Base-by-base conservation (phyloP, 1,284 basidiomycete species). In the Bondarzewia mesenterica region DNA sequence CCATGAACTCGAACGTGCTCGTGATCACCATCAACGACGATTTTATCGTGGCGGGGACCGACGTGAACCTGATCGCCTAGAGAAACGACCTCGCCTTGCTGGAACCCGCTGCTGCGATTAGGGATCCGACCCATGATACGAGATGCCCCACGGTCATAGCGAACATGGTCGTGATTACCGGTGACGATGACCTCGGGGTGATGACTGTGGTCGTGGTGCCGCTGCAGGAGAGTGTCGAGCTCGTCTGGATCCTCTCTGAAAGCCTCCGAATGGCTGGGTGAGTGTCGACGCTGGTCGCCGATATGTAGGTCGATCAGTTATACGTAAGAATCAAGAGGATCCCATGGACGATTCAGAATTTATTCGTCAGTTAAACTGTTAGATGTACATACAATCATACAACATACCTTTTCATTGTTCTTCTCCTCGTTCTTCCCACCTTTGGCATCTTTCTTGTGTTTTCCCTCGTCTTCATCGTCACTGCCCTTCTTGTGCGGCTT, bases 121-220 rank as follows among this genome's bases (percentile, higher is more conserved):
- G 29, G 29, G 10, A 32, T 32, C 12, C 29, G 29, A 10, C 29
- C 29, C n/a, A 32, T 12, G 29, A 32, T 32, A 32, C 29, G 29
- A 7, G 29, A 32, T 7, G 52, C 50, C 20, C 42, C 43, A 15
- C 53, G 52, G 23, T 54, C 49, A 26, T 51, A 44, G 27, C 55
- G 53, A 35, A 60, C 54, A 42, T 59, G 54, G 39, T 60, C 57
- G 42, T 61, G 26, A 37, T 59, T 50, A 21, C 62, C 62, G 5
- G 48, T 53, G 35, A 63, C 54, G 36, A 59, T 41, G 18, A 62
- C 46, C 27, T 57, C 51, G 38, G 54, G 16, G 46, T 52, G 20
- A 25, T 46, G 36, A 38, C 50, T 42, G 32, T 58, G 50, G 45
- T 56, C 52, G 46, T 59, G 53, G 23, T 60, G 45, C 43, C 58